A percentile compares a stretch with the other conserved stretches of the same genome.
Evolutionary conservation across 768 basidiomycete species (phyloP).

Genomic region (Lentinula lateritia): DNA sequence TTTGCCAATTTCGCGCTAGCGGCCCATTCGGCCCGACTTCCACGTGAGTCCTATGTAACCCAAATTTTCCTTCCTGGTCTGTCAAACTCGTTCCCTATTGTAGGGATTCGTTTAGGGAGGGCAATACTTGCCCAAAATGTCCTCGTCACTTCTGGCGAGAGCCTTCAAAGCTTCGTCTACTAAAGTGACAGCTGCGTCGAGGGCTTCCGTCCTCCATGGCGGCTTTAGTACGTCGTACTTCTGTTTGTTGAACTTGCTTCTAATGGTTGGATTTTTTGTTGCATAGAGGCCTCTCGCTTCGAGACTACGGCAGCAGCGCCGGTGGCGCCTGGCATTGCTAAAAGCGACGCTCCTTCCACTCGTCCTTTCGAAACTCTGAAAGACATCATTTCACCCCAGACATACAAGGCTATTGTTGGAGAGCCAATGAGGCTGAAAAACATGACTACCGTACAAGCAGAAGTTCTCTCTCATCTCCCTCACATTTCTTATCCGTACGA

Average conservation of each 20-base stretch:
- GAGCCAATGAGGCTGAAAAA: slow-evolving; percentile 59
- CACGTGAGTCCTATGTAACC: background rate
- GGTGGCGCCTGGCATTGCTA: background rate
- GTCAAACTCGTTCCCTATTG: background rate
- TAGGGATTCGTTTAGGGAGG: background rate
- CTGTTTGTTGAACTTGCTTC: background rate
- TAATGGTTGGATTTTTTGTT: background rate
- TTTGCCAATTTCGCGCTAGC: background rate
- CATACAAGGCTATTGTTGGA: slow-evolving; percentile 55
- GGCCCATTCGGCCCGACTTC: background rate
- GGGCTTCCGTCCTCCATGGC: background rate
- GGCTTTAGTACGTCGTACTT: background rate
- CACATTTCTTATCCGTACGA: slow-evolving; percentile 52
- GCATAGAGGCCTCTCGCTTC: background rate
- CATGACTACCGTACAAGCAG: slow-evolving; percentile 81
- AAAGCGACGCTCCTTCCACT: background rate
- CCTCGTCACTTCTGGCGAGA: background rate
- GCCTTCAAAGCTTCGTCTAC: background rate
- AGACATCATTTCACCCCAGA: slow-evolving; percentile 29
- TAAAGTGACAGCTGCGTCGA: background rate
- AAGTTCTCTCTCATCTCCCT: slow-evolving; percentile 75
- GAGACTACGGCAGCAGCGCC: background rate
- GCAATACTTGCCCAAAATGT: background rate
- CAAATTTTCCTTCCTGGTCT: background rate
- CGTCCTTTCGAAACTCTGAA: slow-evolving; percentile 29